Percentiles rank a stretch among this genome's conserved stretches.
Evolutionary conservation across 2,329 filamentous ascomycete species (phyloP).

Genomic region (Dactylellina parvicollis): DNA sequence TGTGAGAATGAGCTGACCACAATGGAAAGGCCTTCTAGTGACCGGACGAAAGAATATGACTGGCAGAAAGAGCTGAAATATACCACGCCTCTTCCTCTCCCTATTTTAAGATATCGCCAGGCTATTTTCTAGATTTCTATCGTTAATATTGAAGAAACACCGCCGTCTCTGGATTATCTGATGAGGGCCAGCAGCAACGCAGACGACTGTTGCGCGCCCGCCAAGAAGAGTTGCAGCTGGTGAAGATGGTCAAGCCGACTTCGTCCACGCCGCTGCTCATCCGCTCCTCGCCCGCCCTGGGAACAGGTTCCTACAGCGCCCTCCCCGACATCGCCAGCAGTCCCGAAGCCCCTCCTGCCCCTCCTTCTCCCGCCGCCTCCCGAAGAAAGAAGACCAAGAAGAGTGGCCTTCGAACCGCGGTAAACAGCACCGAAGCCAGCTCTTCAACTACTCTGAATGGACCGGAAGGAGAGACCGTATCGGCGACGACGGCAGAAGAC

Average conservation of each 20-base stretch:
- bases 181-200: conserved; percentile 12
- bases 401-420: conserved; percentile 13
- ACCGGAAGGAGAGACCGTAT: conserved; percentile 1
- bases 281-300: conserved; percentile 70
- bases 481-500: conserved; percentile 15
- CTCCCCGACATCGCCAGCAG: conserved; percentile 62
- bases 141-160: too few relatives aligned
- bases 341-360: conserved; percentile 32
- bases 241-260: conserved; percentile 28
- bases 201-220: conserved; percentile 10
- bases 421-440: conserved; percentile 1
- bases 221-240: conserved; percentile 11
- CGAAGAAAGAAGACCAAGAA: conserved; percentile 53
- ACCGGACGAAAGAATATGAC: conserved; percentile 11
- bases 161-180: not conserved
- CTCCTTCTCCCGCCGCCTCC: not conserved
- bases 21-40: conserved; percentile 12
- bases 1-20: conserved; percentile 21
- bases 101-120: not conserved
- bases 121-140: too few relatives aligned
- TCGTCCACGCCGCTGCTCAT: conserved; percentile 66
- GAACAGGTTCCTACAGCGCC: conserved; percentile 71
- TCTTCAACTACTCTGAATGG: not conserved
- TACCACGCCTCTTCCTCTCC: not conserved
- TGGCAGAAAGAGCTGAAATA: not conserved